Evolutionary conservation across 495 filamentous ascomycete species (phyloP), one percentile per base, ranked within the genome.

Genomic region (Aspergillus panamensis): DNA sequence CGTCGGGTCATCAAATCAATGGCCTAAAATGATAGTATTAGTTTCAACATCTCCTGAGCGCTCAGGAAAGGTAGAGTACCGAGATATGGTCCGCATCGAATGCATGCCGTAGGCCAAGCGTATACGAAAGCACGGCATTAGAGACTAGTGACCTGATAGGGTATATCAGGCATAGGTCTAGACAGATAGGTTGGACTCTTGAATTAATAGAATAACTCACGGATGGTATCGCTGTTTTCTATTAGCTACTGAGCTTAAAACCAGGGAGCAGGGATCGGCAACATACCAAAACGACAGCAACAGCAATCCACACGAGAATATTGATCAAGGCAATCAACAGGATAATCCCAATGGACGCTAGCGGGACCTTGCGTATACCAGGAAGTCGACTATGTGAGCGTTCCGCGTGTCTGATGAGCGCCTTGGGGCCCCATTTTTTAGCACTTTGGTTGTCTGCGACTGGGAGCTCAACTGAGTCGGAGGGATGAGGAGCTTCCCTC

Each of bases 61-160:
- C n/a, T n/a, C 3, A 17, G 25, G 17, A 16, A 8, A 30, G 10
- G n/a, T n/a, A 12, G 33, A 49, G 30, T 72, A 86, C 82, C 49
- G 88, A 86, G 72, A 98, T 97, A 73, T 98, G 94, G 71, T 98
- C 93, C 14, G 94, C 94, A 68, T 97, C 94, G 48, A 97, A 85
- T 3, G 94, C 94, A 80, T 98, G 93, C 51, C 94, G 84, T 19
- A 98, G 81, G 7, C 94, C 93, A 6, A 98, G 80, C 0, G 92
- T 92, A 69, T 95, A 96, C 13, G 93, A 83, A 0, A 96, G 80
- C 14, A 93, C 83, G 5, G 92, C 88, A 4, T 91, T 87, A 14
- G 87, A 87, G 40, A 92, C 83, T 54, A 96, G 76, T 4, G 80
- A 73, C 6, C 83, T 85, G 56, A 25, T 5, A 25, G 25, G 25